These are phyloP conservation scores for Anisogramma anomala DNA, from an alignment of 2,329 filamentous ascomycete genomes.

Conservation along the genomic window DNA sequence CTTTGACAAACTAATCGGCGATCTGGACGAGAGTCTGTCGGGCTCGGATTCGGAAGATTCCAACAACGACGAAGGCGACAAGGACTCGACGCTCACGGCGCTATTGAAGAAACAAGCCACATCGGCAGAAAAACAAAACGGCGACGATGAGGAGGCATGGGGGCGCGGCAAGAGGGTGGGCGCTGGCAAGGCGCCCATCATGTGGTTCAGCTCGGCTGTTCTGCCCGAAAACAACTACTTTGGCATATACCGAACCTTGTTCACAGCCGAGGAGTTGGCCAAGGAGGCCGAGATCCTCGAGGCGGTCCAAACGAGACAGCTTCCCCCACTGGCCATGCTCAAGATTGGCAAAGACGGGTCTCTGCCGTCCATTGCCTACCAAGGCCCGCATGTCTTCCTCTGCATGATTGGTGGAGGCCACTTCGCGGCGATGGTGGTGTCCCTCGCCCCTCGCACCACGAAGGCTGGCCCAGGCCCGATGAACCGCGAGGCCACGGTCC, in stretches of 20 bases:
- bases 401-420: constrained; percentile 99
- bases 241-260: constrained; percentile 74
- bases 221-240: constrained; percentile 70
- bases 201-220: constrained; percentile 74
- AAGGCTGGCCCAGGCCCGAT: constrained; percentile 58
- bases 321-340: constrained; percentile 47
- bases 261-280: constrained; percentile 60
- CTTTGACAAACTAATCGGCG: constrained; percentile 75
- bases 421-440: constrained; percentile 93
- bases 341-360: constrained; percentile 48
- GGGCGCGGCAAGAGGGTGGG: constrained; percentile 36
- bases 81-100: constrained; percentile 59
- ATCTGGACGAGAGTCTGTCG: constrained; percentile 84
- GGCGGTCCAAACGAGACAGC: constrained; percentile 63
- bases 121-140: constrained; percentile 40
- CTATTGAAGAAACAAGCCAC: constrained; percentile 76
- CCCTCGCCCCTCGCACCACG: constrained; percentile 66
- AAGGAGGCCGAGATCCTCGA: constrained; percentile 51
- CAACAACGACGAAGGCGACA: constrained; percentile 41
- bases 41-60: constrained; percentile 68
- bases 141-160: constrained; percentile 34
- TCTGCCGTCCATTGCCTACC: constrained; percentile 43
- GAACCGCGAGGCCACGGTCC: constrained; percentile 73
- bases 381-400: constrained; percentile 79
- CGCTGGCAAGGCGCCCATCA: constrained; percentile 57